Evolutionary conservation across 2,329 filamentous ascomycete species (phyloP), one percentile per base, ranked within the genome.

Genomic region (Fusarium coffeatum): DNA sequence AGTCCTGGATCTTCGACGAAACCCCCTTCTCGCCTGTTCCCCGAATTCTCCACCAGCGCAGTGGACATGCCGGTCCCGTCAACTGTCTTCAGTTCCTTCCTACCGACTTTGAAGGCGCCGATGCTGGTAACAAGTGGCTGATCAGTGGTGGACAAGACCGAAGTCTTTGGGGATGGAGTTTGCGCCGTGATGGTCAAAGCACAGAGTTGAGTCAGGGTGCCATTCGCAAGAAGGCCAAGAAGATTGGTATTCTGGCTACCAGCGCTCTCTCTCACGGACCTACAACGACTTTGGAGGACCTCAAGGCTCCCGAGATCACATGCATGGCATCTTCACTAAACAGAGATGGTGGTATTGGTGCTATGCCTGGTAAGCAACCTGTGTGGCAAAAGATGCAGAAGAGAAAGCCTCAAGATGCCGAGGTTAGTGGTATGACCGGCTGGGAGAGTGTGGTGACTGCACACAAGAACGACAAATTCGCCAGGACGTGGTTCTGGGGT

Each of bases 381-480:
- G 89, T 97, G 60, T 98, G 95, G 95, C 90, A 93, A 70, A 94
- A 94, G 78, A 87, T 88, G 2, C 88, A 89, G 73, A 83, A 90
- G 59, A 89, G 87, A 74, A 88, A 86, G 61, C 76, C 81, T n/a
- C 82, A 86, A 12, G 90, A 94, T 79, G 89, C 92, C 5, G 90
- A 93, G 72, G 84, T 90, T 59, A 92, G 90, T 74, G 87, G 89
- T 49, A 90, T 89, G 83, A 97, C 94, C 5, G 96, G 96, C 2
- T 99, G 96, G 96, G 97, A 99, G 80, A 98, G 95, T 76, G 90
- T 99, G 9, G 89, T 99, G 4, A 99, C 96, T 6, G 95, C 94
- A 12, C 97, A 99, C 78, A 91, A 91, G 76, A 89, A 91, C 54
- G 95, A 98, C 76, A 87, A 90, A 46, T 92, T 88, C 76, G 96